These are phyloP conservation scores for Ceratobasidium sp. DNA, from an alignment of 1,284 basidiomycete genomes.

Conservation along the genomic window DNA sequence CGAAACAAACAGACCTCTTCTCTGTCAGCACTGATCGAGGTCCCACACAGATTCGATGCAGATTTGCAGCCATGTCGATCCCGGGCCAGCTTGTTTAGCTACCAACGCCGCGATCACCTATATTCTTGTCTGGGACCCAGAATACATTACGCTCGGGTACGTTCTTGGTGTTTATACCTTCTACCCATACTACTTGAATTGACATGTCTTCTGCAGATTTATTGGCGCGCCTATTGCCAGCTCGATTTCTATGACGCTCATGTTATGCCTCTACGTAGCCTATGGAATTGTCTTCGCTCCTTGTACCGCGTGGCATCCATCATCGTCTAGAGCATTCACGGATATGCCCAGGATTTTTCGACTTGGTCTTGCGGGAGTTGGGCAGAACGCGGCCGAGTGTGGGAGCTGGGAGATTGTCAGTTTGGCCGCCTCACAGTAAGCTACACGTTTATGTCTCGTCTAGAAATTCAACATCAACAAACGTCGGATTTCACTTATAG, in stretches of 20 bases:
- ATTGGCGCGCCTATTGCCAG: conserved; percentile 92
- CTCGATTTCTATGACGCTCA: conserved; percentile 86
- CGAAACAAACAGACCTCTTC: too few species aligned
- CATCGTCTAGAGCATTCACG: conserved; percentile 70
- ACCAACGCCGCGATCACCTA: conserved; percentile 86
- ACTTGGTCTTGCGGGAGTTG: conserved; percentile 81
- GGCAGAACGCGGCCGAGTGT: conserved; percentile 81
- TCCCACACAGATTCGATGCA: too few species aligned
- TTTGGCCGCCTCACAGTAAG: conserved; percentile 61
- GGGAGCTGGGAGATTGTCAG: conserved; percentile 87
- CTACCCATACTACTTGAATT: neutral
- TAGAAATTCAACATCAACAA: too few species aligned
- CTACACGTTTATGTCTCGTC: too few species aligned
- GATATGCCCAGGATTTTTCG: conserved; percentile 75
- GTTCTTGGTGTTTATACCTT: neutral
- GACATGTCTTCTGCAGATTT: conserved; percentile 62
- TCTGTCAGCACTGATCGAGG: too few species aligned
- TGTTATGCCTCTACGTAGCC: conserved; percentile 67
- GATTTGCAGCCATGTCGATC: too few species aligned
- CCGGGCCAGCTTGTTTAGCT: too few species aligned
- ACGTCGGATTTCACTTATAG: neutral
- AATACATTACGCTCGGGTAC: conserved; percentile 71
- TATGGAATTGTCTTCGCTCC: conserved; percentile 80
- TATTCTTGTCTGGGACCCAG: conserved; percentile 86
- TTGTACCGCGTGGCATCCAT: conserved; percentile 83